phyloP scores from a whole-genome alignment of 1,284 basidiomycete genomes.

The Papiliotrema terrestris region DNA sequence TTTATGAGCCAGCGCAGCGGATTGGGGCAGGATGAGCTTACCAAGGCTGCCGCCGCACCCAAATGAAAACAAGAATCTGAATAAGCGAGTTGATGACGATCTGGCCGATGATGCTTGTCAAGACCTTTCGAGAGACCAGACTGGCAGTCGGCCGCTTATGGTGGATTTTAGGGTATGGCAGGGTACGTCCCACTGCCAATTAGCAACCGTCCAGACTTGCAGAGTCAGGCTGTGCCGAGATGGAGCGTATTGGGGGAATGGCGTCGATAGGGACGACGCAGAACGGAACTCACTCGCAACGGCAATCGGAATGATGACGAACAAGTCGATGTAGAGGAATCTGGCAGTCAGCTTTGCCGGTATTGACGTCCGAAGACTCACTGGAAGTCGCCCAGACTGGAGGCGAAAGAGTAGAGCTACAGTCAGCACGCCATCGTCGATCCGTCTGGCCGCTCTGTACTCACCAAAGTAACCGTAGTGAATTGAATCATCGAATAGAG shows the following conservation, averaged over 20 bases:
- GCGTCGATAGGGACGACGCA: neutral
- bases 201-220: neutral
- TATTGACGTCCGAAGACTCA: slow-evolving; percentile 36
- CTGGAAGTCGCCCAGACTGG: slow-evolving; percentile 94
- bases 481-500: slow-evolving; percentile 56
- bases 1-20: neutral
- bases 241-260: neutral
- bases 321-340: slow-evolving; percentile 92
- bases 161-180: slow-evolving; percentile 81
- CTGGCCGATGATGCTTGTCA: slow-evolving; percentile 91
- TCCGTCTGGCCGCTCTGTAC: neutral
- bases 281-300: slow-evolving; percentile 70
- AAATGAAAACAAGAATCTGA: slow-evolving; percentile 85
- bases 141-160: slow-evolving; percentile 93
- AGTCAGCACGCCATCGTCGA: neutral
- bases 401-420: slow-evolving; percentile 86
- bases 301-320: slow-evolving; percentile 95
- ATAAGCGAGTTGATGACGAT: slow-evolving; percentile 78
- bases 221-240: neutral
- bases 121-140: slow-evolving; percentile 91
- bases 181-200: slow-evolving; percentile 80
- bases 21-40: neutral
- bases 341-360: slow-evolving; percentile 6
- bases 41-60: slow-evolving; percentile 83
- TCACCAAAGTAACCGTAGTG: slow-evolving; percentile 66